A percentile compares a stretch with the other conserved stretches of the same genome.
These are phyloP conservation scores for Hypomontagnella monticulosa DNA, from an alignment of 495 filamentous ascomycete genomes.

Conservation along the genomic window DNA sequence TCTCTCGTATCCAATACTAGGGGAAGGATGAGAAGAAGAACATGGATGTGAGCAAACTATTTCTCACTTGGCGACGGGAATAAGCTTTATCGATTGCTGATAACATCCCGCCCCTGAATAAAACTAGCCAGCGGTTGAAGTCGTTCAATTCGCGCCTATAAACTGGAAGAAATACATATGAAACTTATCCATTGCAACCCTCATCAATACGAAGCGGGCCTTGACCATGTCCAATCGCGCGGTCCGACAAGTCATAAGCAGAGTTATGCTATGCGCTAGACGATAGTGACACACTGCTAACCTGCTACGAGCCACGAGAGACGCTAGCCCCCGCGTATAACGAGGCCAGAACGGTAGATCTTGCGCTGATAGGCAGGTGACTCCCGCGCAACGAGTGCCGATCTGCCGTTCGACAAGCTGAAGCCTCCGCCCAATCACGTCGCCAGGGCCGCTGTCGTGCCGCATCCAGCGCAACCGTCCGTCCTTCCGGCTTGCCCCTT, in stretches of 20 bases:
- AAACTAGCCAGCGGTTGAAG: no score
- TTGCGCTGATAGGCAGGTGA: slow-evolving; percentile 38
- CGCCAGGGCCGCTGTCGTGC: slow-evolving; percentile 14
- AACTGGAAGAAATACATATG: not conserved
- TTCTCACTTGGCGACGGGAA: no score
- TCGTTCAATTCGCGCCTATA: not conserved
- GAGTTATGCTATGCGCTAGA: not conserved
- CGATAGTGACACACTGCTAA: not conserved
- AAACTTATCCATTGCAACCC: slow-evolving; percentile 14
- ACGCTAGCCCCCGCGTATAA: not conserved
- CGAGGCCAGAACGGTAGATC: slow-evolving; percentile 19
- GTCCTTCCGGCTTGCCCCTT: slow-evolving; percentile 26
- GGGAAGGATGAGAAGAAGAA: no score
- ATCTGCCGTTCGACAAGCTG: slow-evolving; percentile 36
- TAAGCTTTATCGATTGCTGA: no score
- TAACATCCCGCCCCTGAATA: no score
- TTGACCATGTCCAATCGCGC: not conserved
- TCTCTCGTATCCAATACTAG: no score
- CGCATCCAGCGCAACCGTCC: slow-evolving; percentile 1
- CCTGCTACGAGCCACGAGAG: not conserved
- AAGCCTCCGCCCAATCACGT: slow-evolving; percentile 31
- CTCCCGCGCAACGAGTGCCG: slow-evolving; percentile 2
- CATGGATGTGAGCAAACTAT: no score
- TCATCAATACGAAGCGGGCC: not conserved
- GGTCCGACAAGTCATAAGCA: not conserved